Evolutionary conservation across 805 yeast species (phyloP), one percentile per base, ranked within the genome.

Genomic region (Ogataea populi-albae): DNA sequence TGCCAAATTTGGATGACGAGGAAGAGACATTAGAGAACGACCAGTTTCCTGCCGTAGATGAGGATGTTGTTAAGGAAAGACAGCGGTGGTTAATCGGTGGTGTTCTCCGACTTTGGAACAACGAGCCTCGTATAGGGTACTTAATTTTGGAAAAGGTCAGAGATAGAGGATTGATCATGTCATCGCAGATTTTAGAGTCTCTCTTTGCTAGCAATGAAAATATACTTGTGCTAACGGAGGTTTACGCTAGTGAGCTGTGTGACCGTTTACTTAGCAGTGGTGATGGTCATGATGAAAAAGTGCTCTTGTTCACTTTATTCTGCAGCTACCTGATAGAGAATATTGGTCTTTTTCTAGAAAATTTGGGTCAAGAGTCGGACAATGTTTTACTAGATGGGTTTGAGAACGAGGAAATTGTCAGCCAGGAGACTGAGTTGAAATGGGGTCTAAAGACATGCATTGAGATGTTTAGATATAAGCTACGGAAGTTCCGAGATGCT

Each of bases 121-220:
- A 66, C 30, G 77, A 79, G 39, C 81, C 84, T 1, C 74, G 79
- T 50, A 75, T 77, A 35, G 93, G 85, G 1, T 75, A 67, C 37
- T 62, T 81, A 39, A 73, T 82, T 8, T 55, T 77, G 26, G 79
- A 75, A 43, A 68, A 73, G 34, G 62, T 82, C 40, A 65, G 68
- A 35, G 62, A 66, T 17, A 65, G 65, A 34, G 71, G 65, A 3
- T 55, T 80, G 16, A 48, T 81, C 3, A 46, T 62, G 4, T 54
- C 71, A 3, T 46, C 47, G 15, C 57, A 71, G n/a, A 54, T 76
- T 25, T 54, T 77, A 23, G 55, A 65, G 26, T 67, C 65, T 41
- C 53, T 77, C 5, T 65, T 76, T 40, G 47, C 57, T 12, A 49
- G 46, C 26, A 46, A 54, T 10, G 57, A 50, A 17, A 50, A 48